Conservation (phyloP, 2,329 filamentous ascomycete species). For the Xylaria sp. region DNA sequence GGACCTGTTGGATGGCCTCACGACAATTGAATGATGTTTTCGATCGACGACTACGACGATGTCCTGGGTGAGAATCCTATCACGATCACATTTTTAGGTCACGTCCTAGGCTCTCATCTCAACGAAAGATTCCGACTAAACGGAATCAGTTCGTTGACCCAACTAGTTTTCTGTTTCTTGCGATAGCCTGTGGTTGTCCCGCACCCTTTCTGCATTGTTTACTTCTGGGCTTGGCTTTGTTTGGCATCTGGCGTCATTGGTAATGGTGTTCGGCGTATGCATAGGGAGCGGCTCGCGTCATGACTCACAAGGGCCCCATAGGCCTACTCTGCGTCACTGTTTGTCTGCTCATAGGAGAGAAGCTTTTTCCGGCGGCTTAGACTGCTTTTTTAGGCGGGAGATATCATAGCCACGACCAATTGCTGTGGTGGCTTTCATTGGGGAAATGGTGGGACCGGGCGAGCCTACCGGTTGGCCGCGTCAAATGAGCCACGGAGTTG, state of each 20-base stretch:
- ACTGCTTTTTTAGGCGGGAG: conserved; percentile 14
- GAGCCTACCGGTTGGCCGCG: conserved; percentile 24
- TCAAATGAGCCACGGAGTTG: conserved; percentile 28
- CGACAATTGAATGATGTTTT: conserved; percentile 43
- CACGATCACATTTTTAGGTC: conserved; percentile 30
- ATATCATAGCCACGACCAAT: conserved; percentile 17
- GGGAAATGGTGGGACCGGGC: conserved; percentile 21
- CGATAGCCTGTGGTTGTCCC: conserved; percentile 29
- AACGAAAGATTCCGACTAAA: conserved; percentile 8
- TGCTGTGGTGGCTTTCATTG: conserved; percentile 30
- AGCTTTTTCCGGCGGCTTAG: conserved; percentile 16
- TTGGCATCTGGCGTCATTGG: conserved; percentile 36
- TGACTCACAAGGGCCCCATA: conserved; percentile 27
- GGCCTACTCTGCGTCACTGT: conserved; percentile 18
- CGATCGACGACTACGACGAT: conserved; percentile 39
- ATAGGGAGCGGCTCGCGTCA: conserved; percentile 32
- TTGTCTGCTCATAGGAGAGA: conserved; percentile 20
- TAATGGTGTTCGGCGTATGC: conserved; percentile 35
- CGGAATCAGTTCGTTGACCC: conserved; percentile 1
- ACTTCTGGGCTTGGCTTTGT: conserved; percentile 27
- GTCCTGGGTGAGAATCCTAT: conserved; percentile 32
- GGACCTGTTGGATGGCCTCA: conserved; percentile 46
- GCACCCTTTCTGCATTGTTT: conserved; percentile 30
- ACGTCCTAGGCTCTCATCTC: conserved; percentile 23
- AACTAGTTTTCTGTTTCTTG: conserved; percentile 24